phyloP scores from a whole-genome alignment of 2,329 filamentous ascomycete genomes.

The Penicillium aurantiogriseum region DNA sequence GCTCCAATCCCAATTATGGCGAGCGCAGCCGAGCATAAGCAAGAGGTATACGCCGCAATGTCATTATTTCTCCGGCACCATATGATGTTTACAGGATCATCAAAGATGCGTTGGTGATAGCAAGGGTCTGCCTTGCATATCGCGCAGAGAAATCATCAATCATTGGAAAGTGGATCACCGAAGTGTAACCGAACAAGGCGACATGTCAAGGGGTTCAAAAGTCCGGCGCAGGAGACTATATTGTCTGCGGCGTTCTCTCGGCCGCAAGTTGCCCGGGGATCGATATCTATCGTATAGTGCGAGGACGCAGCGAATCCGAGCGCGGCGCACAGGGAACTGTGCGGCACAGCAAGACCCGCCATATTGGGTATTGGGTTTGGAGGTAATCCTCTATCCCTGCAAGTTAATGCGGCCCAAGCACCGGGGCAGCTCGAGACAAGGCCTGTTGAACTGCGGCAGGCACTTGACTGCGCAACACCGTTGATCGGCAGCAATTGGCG shows the following conservation, averaged over 20 bases:
- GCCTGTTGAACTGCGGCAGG: not conserved
- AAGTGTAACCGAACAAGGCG: not conserved
- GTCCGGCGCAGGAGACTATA: constrained; percentile 2
- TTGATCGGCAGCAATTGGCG: constrained; percentile 17
- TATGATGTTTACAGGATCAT: not conserved
- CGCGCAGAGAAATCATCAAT: constrained; percentile 1
- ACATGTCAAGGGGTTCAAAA: not conserved
- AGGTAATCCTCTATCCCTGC: constrained; percentile 12
- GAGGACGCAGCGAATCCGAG: constrained; percentile 16
- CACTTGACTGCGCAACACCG: constrained; percentile 10
- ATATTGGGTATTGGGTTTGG: constrained; percentile 17
- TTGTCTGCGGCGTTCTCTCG: not conserved
- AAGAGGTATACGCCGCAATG: not conserved
- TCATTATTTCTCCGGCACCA: not conserved
- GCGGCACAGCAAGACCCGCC: constrained; percentile 18
- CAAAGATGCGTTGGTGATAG: constrained; percentile 21
- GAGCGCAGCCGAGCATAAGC: not conserved
- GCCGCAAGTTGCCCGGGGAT: constrained; percentile 1
- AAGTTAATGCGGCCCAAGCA: constrained; percentile 11
- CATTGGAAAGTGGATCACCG: constrained; percentile 10
- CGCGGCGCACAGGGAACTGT: constrained; percentile 9
- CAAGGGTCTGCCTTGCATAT: constrained; percentile 20
- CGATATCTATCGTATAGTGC: constrained; percentile 8
- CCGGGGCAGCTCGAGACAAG: not conserved
- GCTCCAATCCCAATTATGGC: not conserved